Evolutionary conservation across 2,329 filamentous ascomycete genomes (phyloP), one percentile per base, ranked within the genome.

Genomic region (Tolypocladium album): DNA sequence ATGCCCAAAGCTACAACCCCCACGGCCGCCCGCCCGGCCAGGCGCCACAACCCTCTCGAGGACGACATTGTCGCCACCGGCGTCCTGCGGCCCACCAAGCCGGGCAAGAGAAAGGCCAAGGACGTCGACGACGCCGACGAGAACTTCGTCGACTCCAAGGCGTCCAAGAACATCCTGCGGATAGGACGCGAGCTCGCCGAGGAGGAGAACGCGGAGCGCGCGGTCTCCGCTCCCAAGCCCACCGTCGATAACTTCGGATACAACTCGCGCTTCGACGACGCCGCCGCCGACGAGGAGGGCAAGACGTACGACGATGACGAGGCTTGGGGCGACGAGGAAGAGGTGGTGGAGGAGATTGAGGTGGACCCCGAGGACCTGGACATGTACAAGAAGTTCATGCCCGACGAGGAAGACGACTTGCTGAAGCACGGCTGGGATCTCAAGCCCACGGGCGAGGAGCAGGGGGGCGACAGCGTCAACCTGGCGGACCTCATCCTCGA

Each of bases 401-500:
- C 86, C 9, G 82, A 80, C 36, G 81, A 89, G 66, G 87, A 91
- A 27, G 71, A 92, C 65, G 85, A 89, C 4, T 82, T 94, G 65
- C 78, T 92, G 65, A 85, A 87, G 71, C 84, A 89, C 52, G 83
- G 83, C 36, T 83, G 79, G 78, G 79, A 79, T 65, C 72, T 73
- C 52, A 73, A 78, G 72, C 74, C 74, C 45, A 71, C 75, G 5
- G 74, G 74, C 57, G 77, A 79, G 42, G 77, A 78, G 47, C 79
- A 81, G 17, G 71, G 70, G 17, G 71, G 70, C 8, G 77, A 82
- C 61, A 80, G 82, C 17, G 90, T 88, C 63, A 96, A 97, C 72
- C 79, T 99, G 60, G 92, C 94, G 20, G 92, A 96, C 69, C 78
- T 99, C 64, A 99, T 99, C 64, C 77, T 99, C 61, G 87, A 93